These are phyloP conservation scores for Fusarium xyrophilum DNA, from an alignment of 2,329 filamentous ascomycete genomes.

Conservation along the genomic window DNA sequence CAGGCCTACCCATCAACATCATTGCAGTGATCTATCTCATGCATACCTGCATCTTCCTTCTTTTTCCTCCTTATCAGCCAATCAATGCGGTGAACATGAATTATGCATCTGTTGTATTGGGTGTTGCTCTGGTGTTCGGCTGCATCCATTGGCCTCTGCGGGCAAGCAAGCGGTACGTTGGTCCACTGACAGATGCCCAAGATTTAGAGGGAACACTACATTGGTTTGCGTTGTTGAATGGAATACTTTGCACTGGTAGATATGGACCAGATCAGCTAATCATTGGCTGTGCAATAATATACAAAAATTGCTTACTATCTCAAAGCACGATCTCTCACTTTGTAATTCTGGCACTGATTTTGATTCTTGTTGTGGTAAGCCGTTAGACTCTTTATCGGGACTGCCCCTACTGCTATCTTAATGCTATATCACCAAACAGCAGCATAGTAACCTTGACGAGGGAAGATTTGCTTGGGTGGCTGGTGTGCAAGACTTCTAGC, in stretches of 20 bases:
- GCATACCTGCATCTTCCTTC: constrained; percentile 20
- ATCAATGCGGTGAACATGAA: constrained; percentile 30
- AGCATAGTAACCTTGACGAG: background rate
- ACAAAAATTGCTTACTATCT: background rate
- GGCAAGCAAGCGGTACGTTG: constrained; percentile 21
- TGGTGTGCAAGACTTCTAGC: background rate
- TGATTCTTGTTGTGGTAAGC: too few relatives aligned
- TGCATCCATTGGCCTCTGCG: constrained; percentile 26
- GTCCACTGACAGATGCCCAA: constrained; percentile 3
- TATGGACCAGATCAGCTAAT: too few relatives aligned
- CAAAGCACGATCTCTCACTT: background rate
- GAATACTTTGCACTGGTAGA: too few relatives aligned
- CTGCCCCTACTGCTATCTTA: background rate
- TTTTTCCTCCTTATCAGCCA: constrained; percentile 26
- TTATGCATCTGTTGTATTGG: constrained; percentile 25
- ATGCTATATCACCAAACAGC: background rate
- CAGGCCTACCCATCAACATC: constrained; percentile 20
- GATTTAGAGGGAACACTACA: background rate
- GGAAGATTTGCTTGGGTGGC: background rate
- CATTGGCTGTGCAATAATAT: background rate
- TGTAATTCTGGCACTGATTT: background rate
- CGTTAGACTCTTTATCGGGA: background rate
- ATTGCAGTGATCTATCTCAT: constrained; percentile 11
- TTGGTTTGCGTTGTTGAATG: background rate
- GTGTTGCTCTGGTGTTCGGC: constrained; percentile 19